Evolutionary conservation across 495 filamentous ascomycete species (phyloP).

Genomic region (Penicillium chermesinum): DNA sequence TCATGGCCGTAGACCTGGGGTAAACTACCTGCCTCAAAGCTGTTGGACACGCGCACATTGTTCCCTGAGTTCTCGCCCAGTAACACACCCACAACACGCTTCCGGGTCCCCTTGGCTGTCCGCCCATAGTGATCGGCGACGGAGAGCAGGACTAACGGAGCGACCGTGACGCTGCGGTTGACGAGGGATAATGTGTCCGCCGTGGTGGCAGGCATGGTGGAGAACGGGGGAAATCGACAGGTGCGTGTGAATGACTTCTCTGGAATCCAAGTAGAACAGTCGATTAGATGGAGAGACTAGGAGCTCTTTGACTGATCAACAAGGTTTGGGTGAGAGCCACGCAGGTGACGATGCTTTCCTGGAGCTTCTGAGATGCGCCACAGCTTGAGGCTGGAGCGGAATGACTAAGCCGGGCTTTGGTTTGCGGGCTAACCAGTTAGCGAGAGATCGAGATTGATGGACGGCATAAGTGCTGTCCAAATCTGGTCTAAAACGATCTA

Average conservation of each 20-base stretch:
- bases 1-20: not conserved
- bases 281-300: not conserved
- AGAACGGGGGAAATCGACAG: slow-evolving; percentile 6
- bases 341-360: not conserved
- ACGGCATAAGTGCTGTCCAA: slow-evolving; percentile 1
- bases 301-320: slow-evolving; percentile 1
- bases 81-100: slow-evolving; percentile 93
- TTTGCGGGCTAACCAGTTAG: not conserved
- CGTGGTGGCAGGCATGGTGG: slow-evolving; percentile 85
- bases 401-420: not conserved
- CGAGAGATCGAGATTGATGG: slow-evolving; percentile 6
- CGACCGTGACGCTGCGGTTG: slow-evolving; percentile 90
- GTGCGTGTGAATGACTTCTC: slow-evolving; percentile 1
- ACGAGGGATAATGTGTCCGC: slow-evolving; percentile 90
- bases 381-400: not conserved
- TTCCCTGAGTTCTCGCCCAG: slow-evolving; percentile 93
- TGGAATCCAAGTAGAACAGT: not conserved
- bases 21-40: slow-evolving; percentile 71
- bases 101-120: slow-evolving; percentile 79
- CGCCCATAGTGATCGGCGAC: slow-evolving; percentile 98
- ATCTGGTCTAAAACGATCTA: too few species aligned
- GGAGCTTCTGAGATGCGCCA: not conserved
- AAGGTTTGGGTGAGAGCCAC: not conserved
- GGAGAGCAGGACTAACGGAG: slow-evolving; percentile 94
- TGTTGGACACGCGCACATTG: slow-evolving; percentile 96